phyloP scores from a whole-genome alignment of 2,329 filamentous ascomycete species.

The Fusarium tjaetaba region DNA sequence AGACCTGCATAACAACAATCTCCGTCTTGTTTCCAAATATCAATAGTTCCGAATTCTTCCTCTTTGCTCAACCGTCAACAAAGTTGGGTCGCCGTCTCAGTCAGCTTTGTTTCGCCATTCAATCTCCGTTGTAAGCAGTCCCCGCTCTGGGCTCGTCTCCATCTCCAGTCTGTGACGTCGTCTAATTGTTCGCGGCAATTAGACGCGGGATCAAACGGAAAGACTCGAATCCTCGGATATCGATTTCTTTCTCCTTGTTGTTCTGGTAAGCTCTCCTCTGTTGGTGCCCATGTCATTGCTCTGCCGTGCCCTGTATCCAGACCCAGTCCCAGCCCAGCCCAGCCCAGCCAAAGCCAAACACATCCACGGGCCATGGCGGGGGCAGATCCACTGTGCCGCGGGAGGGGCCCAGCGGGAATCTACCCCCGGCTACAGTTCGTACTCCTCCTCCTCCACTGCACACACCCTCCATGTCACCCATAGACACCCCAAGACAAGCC shows the following conservation, averaged over 20 bases:
- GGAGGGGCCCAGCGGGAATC: constrained; percentile 37
- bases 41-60: constrained; percentile 21
- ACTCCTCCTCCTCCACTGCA: not conserved
- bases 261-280: constrained; percentile 34
- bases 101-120: constrained; percentile 22
- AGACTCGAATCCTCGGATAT: constrained; percentile 19
- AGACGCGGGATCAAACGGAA: constrained; percentile 16
- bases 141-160: constrained; percentile 1
- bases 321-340: not conserved
- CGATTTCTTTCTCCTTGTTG: constrained; percentile 26
- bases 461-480: constrained; percentile 12
- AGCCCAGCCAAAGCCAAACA: not conserved
- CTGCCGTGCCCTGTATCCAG: constrained; percentile 18
- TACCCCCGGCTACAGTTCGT: constrained; percentile 34
- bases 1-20: not conserved
- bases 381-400: constrained; percentile 33
- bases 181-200: constrained; percentile 22
- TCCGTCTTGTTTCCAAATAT: constrained; percentile 14
- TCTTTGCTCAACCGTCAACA: constrained; percentile 21
- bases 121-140: constrained; percentile 22
- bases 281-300: constrained; percentile 15
- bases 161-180: not conserved
- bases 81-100: constrained; percentile 23
- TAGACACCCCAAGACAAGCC: constrained; percentile 21
- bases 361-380: constrained; percentile 3